Evolutionary conservation across 352 stramenopile genomes (phyloP).

Genomic region (Pelagophyceae sp.): DNA sequence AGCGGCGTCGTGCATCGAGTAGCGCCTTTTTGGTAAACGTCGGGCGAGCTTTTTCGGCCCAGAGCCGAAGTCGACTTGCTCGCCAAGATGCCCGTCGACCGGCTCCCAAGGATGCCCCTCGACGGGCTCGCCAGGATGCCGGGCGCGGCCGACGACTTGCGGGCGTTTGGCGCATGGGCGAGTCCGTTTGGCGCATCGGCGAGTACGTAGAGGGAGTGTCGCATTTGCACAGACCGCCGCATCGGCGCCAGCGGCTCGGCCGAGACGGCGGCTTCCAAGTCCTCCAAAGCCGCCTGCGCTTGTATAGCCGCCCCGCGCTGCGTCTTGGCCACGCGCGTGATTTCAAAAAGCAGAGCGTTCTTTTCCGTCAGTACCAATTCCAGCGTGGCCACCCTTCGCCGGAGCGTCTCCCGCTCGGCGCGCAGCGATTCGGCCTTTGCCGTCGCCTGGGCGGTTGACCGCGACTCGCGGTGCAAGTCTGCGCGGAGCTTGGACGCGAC

Average conservation of each 20-base stretch:
- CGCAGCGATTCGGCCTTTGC: neutral
- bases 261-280: no score
- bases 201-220: no score
- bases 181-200: no score
- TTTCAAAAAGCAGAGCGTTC: neutral
- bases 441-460: neutral
- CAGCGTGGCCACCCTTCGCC: neutral
- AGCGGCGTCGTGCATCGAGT: neutral
- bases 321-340: neutral
- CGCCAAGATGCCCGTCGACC: neutral
- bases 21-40: neutral
- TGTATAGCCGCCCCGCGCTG: neutral
- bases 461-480: neutral
- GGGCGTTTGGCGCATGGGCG: neutral
- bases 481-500: neutral
- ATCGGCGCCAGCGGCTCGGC: no score
- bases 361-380: conserved; percentile 1
- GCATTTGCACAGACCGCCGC: no score
- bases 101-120: no score
- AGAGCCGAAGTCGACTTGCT: neutral
- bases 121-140: neutral
- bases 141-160: neutral
- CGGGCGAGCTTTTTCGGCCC: neutral
- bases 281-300: neutral
- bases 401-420: neutral